Evolutionary conservation across 2,329 filamentous ascomycete genomes (phyloP), one percentile per base, ranked within the genome.

Genomic region (Elsinoe fawcettii): DNA sequence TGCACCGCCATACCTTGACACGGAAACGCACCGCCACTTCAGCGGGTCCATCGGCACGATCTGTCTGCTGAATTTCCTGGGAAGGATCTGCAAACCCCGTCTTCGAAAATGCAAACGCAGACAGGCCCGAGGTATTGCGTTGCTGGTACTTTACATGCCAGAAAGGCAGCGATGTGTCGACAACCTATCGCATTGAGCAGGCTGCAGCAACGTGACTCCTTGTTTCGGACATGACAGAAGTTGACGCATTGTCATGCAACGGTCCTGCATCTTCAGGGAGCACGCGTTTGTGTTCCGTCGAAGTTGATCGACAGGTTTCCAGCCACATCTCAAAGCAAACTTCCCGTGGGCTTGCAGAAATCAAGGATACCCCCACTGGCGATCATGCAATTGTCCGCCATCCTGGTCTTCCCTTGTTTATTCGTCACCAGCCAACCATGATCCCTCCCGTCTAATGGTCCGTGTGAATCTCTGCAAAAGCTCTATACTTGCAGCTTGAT

Each of bases 351-450:
- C 27, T 53, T 27, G 49, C 18, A 53, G 49, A 53, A 53, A 53
- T 53, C 49, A 53, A 53, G 49, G 49, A 53, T 53, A 20, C 12
- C 30, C 27, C 49, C 49, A 53, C 49, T 53, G 49, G 49, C 49
- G 27, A 53, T 53, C 49, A 53, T 53, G 49, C 49, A 53, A 32
- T 36, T 27, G 30, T 37, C 49, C 49, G 27, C 49, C 49, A 53
- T 53, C 49, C 49, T 53, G 49, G 49, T 36, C 49, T 37, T 53
- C 18, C 46, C 46, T 51, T 34, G 46, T 36, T 53, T 53, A 36
- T 20, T 37, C 49, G 18, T 53, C 49, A 53, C 49, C 49, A 53
- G 49, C 49, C 49, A 53, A 53, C 49, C 49, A 53, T 16, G 34
- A 12, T 51, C 30, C 18, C 30, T 27, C 12, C 32, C 49, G 32